These are phyloP conservation scores for Lophium mytilinum DNA, from an alignment of 495 filamentous ascomycete genomes.

Conservation along the genomic window DNA sequence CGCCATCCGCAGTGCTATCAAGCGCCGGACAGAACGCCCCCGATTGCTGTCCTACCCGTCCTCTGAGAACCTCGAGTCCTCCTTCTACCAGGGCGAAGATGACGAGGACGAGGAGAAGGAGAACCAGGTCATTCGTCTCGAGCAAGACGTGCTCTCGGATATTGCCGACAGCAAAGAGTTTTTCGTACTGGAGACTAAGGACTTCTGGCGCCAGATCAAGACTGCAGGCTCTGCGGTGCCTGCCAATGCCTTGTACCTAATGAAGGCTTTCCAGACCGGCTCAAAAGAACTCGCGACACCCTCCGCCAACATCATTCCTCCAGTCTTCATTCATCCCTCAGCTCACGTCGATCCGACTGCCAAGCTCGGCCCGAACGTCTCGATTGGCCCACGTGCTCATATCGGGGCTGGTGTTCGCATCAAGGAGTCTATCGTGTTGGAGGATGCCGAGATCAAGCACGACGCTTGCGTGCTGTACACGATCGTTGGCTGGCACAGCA, in stretches of 20 bases:
- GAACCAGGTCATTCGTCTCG: conserved; percentile 85
- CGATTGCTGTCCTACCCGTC: conserved; percentile 90
- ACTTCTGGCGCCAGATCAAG: conserved; percentile 99
- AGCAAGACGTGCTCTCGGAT: conserved; percentile 96
- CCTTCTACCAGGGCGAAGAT: conserved; percentile 61
- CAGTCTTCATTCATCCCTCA: conserved; percentile 96
- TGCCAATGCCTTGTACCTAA: conserved; percentile 93
- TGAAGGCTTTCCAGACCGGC: conserved; percentile 81
- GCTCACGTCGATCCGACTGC: conserved; percentile 88
- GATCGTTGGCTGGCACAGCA: conserved; percentile 95
- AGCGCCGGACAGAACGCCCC: conserved; percentile 85
- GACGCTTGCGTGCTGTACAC: conserved; percentile 94
- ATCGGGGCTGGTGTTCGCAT: conserved; percentile 85
- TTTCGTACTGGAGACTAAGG: conserved; percentile 97
- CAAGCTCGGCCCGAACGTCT: conserved; percentile 95
- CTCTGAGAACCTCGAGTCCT: conserved; percentile 81
- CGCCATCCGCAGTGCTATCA: conserved; percentile 89
- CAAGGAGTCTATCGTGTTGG: conserved; percentile 93
- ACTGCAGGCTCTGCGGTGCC: conserved; percentile 95
- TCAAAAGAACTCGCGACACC: conserved; percentile 76
- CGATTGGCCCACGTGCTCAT: conserved; percentile 75
- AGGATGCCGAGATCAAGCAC: conserved; percentile 93
- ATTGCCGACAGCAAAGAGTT: conserved; percentile 97
- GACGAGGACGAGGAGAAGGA: conserved; percentile 65
- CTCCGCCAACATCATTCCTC: conserved; percentile 82